Evolutionary conservation across 371 early-diverging fungal genomes (phyloP).

Genomic region (Mortierella sp.): DNA sequence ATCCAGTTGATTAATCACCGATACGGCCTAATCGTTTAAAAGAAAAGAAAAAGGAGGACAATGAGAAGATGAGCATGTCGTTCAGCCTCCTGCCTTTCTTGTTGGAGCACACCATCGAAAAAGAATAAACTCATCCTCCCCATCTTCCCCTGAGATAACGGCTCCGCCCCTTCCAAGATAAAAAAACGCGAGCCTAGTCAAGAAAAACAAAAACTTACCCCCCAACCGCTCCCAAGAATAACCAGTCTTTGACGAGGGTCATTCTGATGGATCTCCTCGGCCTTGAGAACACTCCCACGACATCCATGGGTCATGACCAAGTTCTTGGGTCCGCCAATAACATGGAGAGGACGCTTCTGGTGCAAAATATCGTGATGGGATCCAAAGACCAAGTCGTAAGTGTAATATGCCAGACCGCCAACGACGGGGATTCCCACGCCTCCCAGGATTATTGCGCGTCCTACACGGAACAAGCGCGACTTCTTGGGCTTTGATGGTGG

Average conservation of each 20-base stretch:
- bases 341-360: constrained; percentile 22
- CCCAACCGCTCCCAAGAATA: constrained; percentile 87
- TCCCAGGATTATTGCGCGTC: constrained; percentile 29
- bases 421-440: constrained; percentile 33
- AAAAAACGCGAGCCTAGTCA: neutral
- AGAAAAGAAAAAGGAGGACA: neutral
- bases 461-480: constrained; percentile 44
- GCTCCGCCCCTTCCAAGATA: neutral
- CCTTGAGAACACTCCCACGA: constrained; percentile 39
- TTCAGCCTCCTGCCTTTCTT: neutral
- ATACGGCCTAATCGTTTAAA: constrained; percentile 62
- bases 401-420: constrained; percentile 25
- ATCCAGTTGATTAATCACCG: constrained; percentile 73
- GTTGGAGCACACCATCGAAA: neutral
- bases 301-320: constrained; percentile 57
- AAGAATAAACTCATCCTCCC: neutral
- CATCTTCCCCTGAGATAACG: neutral
- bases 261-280: constrained; percentile 55
- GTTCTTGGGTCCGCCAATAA: constrained; percentile 59
- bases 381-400: constrained; percentile 23
- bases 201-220: constrained; percentile 44
- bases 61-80: neutral
- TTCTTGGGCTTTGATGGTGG: constrained; percentile 29
- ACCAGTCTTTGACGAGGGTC: constrained; percentile 74
- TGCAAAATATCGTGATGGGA: constrained; percentile 38